Conservation (phyloP, 2,329 filamentous ascomycete genomes). For the Phialophora tarda region DNA sequence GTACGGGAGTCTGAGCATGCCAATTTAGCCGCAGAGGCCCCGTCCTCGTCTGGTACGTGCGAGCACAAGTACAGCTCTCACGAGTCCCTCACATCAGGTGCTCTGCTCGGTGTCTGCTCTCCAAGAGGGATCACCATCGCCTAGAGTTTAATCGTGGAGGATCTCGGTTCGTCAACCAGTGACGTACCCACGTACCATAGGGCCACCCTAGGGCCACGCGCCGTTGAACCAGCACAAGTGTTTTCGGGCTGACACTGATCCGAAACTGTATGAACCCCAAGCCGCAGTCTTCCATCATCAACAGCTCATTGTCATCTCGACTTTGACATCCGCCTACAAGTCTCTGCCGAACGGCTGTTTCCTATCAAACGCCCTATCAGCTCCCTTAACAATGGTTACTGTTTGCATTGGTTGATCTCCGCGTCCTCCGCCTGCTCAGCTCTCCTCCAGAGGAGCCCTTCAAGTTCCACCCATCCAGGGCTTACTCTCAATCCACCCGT, state of each 20-base stretch:
- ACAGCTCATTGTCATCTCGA: neutral
- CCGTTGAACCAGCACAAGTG: neutral
- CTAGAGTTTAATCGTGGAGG: neutral
- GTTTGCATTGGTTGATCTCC: neutral
- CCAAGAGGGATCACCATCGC: neutral
- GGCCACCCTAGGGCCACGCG: neutral
- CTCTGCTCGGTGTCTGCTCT: neutral
- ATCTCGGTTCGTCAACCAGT: neutral
- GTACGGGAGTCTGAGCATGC: neutral
- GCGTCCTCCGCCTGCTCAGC: neutral
- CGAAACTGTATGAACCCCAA: conserved; percentile 6
- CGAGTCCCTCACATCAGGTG: neutral
- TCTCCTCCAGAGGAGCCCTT: neutral
- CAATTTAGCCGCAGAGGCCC: neutral
- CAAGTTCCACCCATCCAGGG: neutral
- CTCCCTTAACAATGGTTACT: neutral
- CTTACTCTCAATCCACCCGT: neutral
- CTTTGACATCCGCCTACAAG: conserved; percentile 4
- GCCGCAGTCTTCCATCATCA: conserved; percentile 6
- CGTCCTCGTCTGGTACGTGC: neutral
- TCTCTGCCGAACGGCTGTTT: neutral
- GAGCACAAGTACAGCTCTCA: neutral
- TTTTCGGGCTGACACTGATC: conserved; percentile 11
- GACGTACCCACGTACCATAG: neutral
- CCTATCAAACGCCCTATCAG: neutral